A percentile compares a stretch with the other conserved stretches of the same genome.
These are phyloP conservation scores for Strobilomyces confusus DNA, from an alignment of 768 basidiomycete genomes.

Conservation along the genomic window DNA sequence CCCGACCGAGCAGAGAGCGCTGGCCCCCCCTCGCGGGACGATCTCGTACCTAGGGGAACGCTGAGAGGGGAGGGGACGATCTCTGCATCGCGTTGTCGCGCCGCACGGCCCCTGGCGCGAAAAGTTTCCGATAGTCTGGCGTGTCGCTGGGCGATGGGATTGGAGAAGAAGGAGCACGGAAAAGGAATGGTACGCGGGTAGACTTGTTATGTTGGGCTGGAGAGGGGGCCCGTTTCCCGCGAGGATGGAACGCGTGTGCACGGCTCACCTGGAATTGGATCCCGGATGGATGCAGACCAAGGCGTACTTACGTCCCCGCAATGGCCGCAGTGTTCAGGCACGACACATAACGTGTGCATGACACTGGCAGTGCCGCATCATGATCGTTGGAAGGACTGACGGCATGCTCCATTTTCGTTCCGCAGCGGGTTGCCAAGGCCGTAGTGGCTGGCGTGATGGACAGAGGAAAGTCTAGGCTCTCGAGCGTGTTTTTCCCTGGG, in stretches of 20 bases:
- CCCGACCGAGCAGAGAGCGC: neutral
- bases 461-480: neutral
- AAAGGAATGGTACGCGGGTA: neutral
- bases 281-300: neutral
- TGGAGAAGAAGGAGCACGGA: neutral
- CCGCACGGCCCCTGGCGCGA: neutral
- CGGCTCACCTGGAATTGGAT: neutral
- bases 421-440: conserved; percentile 11
- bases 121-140: conserved; percentile 16
- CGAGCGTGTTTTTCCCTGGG: too few relatives aligned
- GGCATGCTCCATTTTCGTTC: conserved; percentile 8
- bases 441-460: neutral
- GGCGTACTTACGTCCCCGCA: conserved; percentile 5
- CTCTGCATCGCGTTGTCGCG: conserved; percentile 1
- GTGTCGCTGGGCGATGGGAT: neutral
- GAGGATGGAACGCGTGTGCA: conserved; percentile 10
- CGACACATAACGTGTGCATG: neutral
- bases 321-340: neutral
- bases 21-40: conserved; percentile 2
- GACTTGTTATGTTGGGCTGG: neutral
- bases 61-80: neutral
- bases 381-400: conserved; percentile 5
- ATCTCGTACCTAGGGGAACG: conserved; percentile 4
- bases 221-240: conserved; percentile 8
- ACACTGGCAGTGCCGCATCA: neutral